Evolutionary conservation across 2,329 filamentous ascomycete species (phyloP), one percentile per base, ranked within the genome.

Genomic region (Penicillium paneum): DNA sequence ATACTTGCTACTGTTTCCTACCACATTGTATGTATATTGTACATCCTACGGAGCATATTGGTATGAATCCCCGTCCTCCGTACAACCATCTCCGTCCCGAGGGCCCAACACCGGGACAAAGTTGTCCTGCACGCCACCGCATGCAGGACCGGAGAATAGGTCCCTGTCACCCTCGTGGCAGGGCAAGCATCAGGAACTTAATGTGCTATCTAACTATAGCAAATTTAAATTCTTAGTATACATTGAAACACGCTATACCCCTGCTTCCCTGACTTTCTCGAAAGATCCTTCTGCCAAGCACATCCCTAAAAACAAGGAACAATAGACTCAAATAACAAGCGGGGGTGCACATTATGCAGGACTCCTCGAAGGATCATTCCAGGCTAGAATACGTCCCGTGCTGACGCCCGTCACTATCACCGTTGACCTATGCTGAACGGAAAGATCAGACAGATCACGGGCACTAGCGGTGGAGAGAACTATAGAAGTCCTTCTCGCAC

Each of bases 221-320:
- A n/a, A 35, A 11, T 39, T 49, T 12, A 49, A 49, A 11, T 26
- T 3, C 7, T 28, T 26, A 47, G 26, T 47, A 19, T 48, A 31
- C 12, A 26, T 41, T 57, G 52, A 58, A 58, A 57, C 54, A 35
- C 49, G 48, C 48, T 35, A 53, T 56, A 55, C 49, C 52, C 32
- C 42, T 47, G 24, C 36, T 36, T 38, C 42, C 17, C 47, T 49
- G 17, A 32, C 32, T 42, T 57, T 57, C 54, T 52, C 38, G 54
- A 58, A 57, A 41, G 17, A 54, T 49, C 51, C 39, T 46, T 51
- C 46, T 52, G 39, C 50, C 46, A 38, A 34, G 38, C 39, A 31
- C 35, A 49, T 49, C 51, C 32, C 38, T 15, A 28, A 49, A 53
- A 48, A 15, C n/a, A 21, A 50, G 39, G 48, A 45, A 36, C 31